Base-by-base conservation (phyloP, 2,329 filamentous ascomycete species). In the Leptographium galeiforme region DNA sequence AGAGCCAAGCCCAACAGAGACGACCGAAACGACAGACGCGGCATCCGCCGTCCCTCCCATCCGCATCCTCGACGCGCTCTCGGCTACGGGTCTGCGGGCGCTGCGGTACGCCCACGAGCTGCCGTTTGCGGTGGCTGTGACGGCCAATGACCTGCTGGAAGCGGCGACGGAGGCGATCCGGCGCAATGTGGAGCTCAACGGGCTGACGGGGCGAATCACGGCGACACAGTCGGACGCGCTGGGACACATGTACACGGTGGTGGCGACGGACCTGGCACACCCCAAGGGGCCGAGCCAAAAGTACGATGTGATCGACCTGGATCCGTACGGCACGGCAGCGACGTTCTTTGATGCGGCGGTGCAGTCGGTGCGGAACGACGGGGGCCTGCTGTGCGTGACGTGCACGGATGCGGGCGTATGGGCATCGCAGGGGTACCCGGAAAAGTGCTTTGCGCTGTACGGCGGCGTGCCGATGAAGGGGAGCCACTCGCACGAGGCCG, bases 351-450 rank as follows among this genome's bases (percentile, higher is more conserved):
- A 98, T 64, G 83, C 88, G 1, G 89, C 93, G 1, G 74, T 98
- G 10, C 90, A 96, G 68, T 82, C 87, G 1, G 78, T 96, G 8
- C 82, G 77, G 49, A 79, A 85, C 58, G 88, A 96, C 61, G 91
- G 91, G 1, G 93, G 93, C 5, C 74, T 98, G 41, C 76, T 98
- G 6, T 96, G 90, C 65, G 86, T 98, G 6, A 98, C 93, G 2
- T 98, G 93, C 68, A 98, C 93, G 0, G 93, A 98, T 67, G 90
- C 91, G 11, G 89, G 87, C 11, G 88, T 98, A 2, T 98, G 90
- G 78, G 91, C 91, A 1, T 95, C 91, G 0, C 87, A 88, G 60
- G 89, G 90, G 53, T 98, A 97, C 64, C 83, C 87, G 2, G 93
- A 98, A 67, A 98, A 98, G 72, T 81, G 89, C 4, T 98, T 84